Evolutionary conservation across 495 filamentous ascomycete genomes (phyloP).

Genomic region (Neurospora intermedia): DNA sequence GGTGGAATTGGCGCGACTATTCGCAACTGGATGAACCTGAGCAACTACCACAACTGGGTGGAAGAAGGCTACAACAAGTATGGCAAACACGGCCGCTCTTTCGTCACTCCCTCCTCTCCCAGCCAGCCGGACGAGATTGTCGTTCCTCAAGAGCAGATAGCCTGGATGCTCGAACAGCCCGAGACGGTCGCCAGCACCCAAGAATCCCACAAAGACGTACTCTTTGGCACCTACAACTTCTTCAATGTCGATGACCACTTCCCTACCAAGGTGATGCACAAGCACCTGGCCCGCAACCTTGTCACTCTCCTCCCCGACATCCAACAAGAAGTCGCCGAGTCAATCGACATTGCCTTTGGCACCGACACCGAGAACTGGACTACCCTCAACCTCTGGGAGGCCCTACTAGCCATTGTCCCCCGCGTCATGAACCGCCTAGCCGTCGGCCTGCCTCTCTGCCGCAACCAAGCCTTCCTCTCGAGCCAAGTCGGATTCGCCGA

Average conservation of each 20-base stretch:
- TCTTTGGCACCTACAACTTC: slow-evolving; percentile 25
- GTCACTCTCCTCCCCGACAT: slow-evolving; percentile 21
- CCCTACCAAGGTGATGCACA: slow-evolving; percentile 23
- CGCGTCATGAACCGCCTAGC: slow-evolving; percentile 23
- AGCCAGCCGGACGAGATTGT: slow-evolving; percentile 25
- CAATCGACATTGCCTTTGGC: slow-evolving; percentile 21
- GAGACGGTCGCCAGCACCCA: slow-evolving; percentile 21
- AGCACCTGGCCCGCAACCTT: slow-evolving; percentile 24
- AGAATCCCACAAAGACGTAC: slow-evolving; percentile 20
- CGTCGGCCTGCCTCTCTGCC: slow-evolving; percentile 18
- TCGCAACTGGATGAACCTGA: slow-evolving; percentile 19
- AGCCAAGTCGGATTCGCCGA: slow-evolving; percentile 24
- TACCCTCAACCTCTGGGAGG: slow-evolving; percentile 24
- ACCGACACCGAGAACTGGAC: slow-evolving; percentile 23
- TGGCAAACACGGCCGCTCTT: slow-evolving; percentile 21
- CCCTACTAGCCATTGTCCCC: slow-evolving; percentile 22
- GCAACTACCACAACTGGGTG: slow-evolving; percentile 21
- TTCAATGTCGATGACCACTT: slow-evolving; percentile 20
- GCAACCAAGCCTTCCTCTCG: slow-evolving; percentile 18
- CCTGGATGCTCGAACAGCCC: slow-evolving; percentile 28
- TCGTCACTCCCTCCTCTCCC: slow-evolving; percentile 20
- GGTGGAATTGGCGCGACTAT: slow-evolving; percentile 16
- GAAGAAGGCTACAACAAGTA: slow-evolving; percentile 28
- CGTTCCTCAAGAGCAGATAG: slow-evolving; percentile 21
- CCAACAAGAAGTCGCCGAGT: slow-evolving; percentile 20